Conservation (phyloP, 225 moss, liverwort and hornwort genomes). For the Bryoerythrophyllum caledonicum region DNA sequence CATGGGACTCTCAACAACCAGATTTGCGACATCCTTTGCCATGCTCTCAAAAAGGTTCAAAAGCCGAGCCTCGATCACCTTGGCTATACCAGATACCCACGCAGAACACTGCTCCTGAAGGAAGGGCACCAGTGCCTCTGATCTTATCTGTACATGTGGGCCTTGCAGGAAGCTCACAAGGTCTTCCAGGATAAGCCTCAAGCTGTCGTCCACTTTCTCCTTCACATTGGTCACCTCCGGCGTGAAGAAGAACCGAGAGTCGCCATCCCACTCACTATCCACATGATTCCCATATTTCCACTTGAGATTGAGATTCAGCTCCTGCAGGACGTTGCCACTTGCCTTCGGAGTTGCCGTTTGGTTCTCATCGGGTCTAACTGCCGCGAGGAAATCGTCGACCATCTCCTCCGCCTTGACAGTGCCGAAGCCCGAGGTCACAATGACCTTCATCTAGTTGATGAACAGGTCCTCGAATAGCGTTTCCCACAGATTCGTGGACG, state of each 20-base stretch:
- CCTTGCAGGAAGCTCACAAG: constrained; percentile 71
- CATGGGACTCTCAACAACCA: constrained; percentile 22
- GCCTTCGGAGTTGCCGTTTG: neutral
- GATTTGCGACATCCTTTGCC: constrained; percentile 26
- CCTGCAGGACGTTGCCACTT: constrained; percentile 9
- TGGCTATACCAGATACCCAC: constrained; percentile 47
- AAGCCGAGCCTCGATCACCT: constrained; percentile 48
- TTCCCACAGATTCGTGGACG: constrained; percentile 74
- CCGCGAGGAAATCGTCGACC: constrained; percentile 51
- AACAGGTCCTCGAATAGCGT: constrained; percentile 68
- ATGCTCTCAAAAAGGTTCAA: constrained; percentile 51
- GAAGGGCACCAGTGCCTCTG: constrained; percentile 59
- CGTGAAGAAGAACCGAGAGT: constrained; percentile 49
- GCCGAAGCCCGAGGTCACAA: constrained; percentile 51
- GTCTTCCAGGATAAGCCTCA: constrained; percentile 57
- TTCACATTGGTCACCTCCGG: constrained; percentile 64
- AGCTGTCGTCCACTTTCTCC: constrained; percentile 60
- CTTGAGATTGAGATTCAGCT: too few relatives aligned
- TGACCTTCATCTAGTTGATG: constrained; percentile 63
- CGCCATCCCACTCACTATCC: constrained; percentile 51
- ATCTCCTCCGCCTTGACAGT: constrained; percentile 49
- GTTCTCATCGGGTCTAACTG: too few relatives aligned
- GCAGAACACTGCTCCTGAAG: constrained; percentile 68
- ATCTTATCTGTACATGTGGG: constrained; percentile 58
- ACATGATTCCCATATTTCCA: constrained; percentile 51